Base-by-base conservation (phyloP, 2,329 filamentous ascomycete species). In the Xylariaceae sp. region DNA sequence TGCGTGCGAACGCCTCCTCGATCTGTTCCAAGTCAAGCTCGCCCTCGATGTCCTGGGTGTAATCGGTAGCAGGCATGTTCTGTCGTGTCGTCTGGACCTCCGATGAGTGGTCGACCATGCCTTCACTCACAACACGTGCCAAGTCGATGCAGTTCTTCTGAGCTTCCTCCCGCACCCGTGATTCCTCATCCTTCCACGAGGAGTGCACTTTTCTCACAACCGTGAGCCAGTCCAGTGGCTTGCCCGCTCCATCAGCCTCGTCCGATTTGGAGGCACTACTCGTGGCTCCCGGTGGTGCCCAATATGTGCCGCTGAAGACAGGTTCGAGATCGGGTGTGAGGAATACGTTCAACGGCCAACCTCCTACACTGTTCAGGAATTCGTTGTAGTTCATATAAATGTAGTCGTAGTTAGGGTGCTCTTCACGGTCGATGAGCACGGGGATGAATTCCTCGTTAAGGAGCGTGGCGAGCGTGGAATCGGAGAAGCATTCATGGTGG, bases 361-460 rank as follows among this genome's bases (percentile, higher is more conserved):
- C 94, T 8, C 92, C 93, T 1, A 85, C 88, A 17, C 89, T 92
- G 60, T 89, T 96, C 9, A 94, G 93, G 1, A 93, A 93, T 73
- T 97, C 92, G 47, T 96, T 88, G 74, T 96, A 99, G 77, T 96
- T 96, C 91, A 97, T 97, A 74, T 97, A 97, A 65, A 97, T 92
- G 62, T 89, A 87, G 71, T 99, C 94, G 64, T 97, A 86, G 71
- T 97, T 92, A 7, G 93, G 93, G 30, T 93, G 86, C 75, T 96
- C 91, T 75, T 99, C 94, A 61, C 92, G 86, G 74, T 99, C 94
- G 69, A 97, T 84, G 68, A 97, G 89, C 72, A 97, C 86, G 3
- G 94, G 93, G 50, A 99, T 85, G 73, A 97, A 99, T 59, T 85
- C 84, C 62, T 87, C 80, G 77, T 97, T 99, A 42, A 99, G 81